phyloP scores from a whole-genome alignment of 306 rosid species.

The Lablab purpureus region DNA sequence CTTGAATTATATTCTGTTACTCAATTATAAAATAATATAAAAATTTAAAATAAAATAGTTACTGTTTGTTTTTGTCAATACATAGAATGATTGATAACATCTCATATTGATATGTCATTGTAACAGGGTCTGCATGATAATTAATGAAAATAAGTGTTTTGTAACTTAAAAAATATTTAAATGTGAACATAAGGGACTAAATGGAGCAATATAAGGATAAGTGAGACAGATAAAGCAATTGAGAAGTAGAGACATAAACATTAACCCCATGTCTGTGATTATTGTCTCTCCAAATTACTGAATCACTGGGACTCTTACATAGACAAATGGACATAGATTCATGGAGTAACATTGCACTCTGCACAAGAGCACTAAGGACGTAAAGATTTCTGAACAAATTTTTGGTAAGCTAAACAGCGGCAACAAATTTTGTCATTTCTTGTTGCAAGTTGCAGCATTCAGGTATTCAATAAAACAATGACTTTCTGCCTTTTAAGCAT shows the following conservation, averaged over 20 bases:
- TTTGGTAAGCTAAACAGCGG: background rate
- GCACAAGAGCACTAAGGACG: background rate
- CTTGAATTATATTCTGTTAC: background rate
- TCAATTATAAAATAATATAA: background rate
- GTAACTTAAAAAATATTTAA: background rate
- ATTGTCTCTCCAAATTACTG: background rate
- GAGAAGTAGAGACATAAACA: background rate
- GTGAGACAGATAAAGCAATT: background rate
- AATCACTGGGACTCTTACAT: background rate
- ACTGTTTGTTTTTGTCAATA: background rate
- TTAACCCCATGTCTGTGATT: background rate
- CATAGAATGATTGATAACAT: background rate
- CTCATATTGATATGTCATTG: no score
- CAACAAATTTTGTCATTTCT: background rate
- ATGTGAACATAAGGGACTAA: background rate
- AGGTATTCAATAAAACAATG: no score
- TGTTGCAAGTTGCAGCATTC: no score
- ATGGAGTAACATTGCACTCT: background rate
- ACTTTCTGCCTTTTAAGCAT: no score
- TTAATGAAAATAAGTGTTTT: background rate
- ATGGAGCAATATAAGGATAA: background rate
- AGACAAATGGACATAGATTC: background rate
- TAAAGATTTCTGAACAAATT: background rate
- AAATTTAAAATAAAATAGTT: background rate
- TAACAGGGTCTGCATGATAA: background rate